These are phyloP conservation scores for Calcarisporium arbuscula DNA, from an alignment of 2,329 filamentous ascomycete species.

Conservation along the genomic window DNA sequence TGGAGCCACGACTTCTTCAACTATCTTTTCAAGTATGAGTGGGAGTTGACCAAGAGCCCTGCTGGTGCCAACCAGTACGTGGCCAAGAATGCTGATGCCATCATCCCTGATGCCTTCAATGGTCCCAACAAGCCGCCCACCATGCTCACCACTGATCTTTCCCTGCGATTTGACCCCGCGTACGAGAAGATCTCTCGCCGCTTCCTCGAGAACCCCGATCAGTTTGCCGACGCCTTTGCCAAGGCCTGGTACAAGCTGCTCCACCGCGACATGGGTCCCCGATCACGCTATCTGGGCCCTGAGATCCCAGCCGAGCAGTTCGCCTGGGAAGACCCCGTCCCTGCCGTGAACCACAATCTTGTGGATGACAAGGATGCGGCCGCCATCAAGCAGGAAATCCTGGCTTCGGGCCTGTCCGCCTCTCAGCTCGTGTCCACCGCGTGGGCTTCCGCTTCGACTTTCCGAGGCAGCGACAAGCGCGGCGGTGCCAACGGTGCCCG, in stretches of 20 bases:
- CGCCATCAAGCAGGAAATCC: constrained; percentile 62
- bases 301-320: constrained; percentile 64
- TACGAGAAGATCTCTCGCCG: constrained; percentile 72
- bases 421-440: constrained; percentile 59
- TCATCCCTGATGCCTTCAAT: constrained; percentile 69
- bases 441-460: constrained; percentile 65
- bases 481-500: constrained; percentile 76
- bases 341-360: constrained; percentile 48
- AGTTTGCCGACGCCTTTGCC: constrained; percentile 63
- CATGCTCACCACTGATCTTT: constrained; percentile 71
- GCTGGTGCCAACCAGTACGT: constrained; percentile 73
- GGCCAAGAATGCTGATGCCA: constrained; percentile 58
- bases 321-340: constrained; percentile 72
- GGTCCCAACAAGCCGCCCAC: constrained; percentile 66
- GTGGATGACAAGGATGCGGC: constrained; percentile 58
- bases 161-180: constrained; percentile 62
- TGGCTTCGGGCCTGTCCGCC: constrained; percentile 53
- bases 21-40: constrained; percentile 73
- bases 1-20: constrained; percentile 72
- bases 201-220: constrained; percentile 61
- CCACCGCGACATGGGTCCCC: constrained; percentile 73
- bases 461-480: constrained; percentile 73
- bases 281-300: constrained; percentile 64
- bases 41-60: constrained; percentile 69
- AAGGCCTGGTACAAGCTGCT: constrained; percentile 80